Evolutionary conservation across 768 basidiomycete species (phyloP).

Genomic region (Suillus lakei): DNA sequence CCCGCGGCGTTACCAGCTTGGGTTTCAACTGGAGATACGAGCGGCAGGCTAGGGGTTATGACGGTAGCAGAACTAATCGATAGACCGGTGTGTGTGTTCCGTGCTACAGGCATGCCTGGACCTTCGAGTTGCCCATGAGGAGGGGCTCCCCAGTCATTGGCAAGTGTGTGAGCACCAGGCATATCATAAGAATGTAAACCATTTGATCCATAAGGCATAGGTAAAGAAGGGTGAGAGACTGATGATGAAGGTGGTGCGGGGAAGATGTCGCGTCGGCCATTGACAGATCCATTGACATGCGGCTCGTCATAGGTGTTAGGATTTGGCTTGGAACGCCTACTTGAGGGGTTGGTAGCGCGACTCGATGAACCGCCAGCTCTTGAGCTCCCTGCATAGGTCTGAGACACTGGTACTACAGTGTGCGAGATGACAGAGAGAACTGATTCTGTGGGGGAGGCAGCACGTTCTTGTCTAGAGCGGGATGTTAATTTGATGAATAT

Average conservation of each 20-base stretch:
- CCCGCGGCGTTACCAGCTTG: constrained; percentile 41
- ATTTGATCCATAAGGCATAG: constrained; percentile 44
- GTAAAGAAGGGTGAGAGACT: constrained; percentile 57
- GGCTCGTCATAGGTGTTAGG: constrained; percentile 46
- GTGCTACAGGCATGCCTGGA: constrained; percentile 76
- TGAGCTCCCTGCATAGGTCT: constrained; percentile 29
- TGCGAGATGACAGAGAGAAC: constrained; percentile 75
- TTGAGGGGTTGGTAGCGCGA: constrained; percentile 36
- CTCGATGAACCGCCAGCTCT: constrained; percentile 35
- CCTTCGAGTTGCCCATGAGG: constrained; percentile 68
- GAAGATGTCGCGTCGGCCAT: constrained; percentile 47
- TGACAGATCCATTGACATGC: constrained; percentile 42
- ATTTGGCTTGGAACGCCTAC: constrained; percentile 50
- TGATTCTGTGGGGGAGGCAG: constrained; percentile 74
- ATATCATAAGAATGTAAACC: constrained; percentile 47
- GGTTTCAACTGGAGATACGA: constrained; percentile 35
- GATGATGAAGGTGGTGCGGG: constrained; percentile 56
- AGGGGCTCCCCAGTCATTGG: constrained; percentile 54
- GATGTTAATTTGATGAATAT: constrained; percentile 4
- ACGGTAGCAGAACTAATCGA: constrained; percentile 29
- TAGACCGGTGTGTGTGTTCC: constrained; percentile 37
- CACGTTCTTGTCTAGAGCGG: constrained; percentile 59
- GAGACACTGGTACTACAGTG: constrained; percentile 44
- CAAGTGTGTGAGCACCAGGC: constrained; percentile 37
- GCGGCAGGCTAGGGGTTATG: constrained; percentile 27